A percentile compares a stretch with the other conserved stretches of the same genome.
These are phyloP conservation scores for Trichophyton mentagrophytes DNA, from an alignment of 2,329 filamentous ascomycete genomes.

Conservation along the genomic window DNA sequence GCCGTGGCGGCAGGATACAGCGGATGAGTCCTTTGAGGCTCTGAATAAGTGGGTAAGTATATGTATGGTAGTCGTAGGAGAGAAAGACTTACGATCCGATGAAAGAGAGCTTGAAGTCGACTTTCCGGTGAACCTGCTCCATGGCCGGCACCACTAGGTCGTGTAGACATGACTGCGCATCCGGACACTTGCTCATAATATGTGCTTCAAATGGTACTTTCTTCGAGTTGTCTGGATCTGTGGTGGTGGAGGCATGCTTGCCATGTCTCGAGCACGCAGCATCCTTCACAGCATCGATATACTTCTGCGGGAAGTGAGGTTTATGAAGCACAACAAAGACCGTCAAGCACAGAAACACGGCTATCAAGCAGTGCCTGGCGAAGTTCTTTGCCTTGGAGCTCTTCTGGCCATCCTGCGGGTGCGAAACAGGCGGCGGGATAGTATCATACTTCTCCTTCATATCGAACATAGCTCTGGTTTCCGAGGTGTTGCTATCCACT, in stretches of 20 bases:
- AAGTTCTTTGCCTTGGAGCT: conserved; percentile 6
- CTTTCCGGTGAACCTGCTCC: conserved; percentile 66
- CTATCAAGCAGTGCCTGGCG: conserved; percentile 10
- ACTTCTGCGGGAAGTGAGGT: conserved; percentile 5
- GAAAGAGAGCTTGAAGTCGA: conserved; percentile 82
- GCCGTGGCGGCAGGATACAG: conserved; percentile 79
- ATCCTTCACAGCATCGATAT: conserved; percentile 6
- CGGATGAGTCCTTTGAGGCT: conserved; percentile 59
- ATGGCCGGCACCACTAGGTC: conserved; percentile 75
- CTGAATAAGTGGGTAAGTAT: conserved; percentile 47
- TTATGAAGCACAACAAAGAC: conserved; percentile 8
- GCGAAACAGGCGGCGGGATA: conserved; percentile 5
- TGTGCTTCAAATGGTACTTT: conserved; percentile 75
- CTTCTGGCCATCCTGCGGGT: conserved; percentile 3
- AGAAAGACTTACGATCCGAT: conserved; percentile 54
- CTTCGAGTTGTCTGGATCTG: not conserved
- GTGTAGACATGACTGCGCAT: conserved; percentile 70
- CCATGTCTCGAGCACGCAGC: not conserved
- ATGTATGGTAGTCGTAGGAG: too few species aligned
- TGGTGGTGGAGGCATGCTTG: not conserved
- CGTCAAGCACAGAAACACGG: conserved; percentile 10
- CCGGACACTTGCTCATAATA: conserved; percentile 95
- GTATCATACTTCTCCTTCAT: conserved; percentile 1
- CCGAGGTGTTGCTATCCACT: not conserved
- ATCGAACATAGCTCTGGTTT: not conserved